Evolutionary conservation across 306 rosid genomes (phyloP), one percentile per base, ranked within the genome.

Genomic region (Castanea sativa): DNA sequence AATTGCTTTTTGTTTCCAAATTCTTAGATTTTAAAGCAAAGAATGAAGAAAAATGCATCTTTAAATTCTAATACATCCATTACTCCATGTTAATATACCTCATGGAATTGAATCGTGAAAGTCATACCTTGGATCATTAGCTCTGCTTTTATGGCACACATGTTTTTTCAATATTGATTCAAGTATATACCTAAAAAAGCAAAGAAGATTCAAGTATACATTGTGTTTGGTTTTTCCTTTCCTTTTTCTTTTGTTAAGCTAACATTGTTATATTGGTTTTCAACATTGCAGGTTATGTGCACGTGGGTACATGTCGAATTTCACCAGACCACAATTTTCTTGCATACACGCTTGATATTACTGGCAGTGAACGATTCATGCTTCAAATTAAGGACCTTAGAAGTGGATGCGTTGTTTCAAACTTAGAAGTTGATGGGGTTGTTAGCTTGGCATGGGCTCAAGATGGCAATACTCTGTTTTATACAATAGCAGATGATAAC

Each of bases 391-490:
- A 95, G 83, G 94, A 95, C 89, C 91, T 95, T 15, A 81, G 89
- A 84, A 85, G 81, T 84, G 96, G 96, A 82, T 58, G 70, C 51
- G 5, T 83, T 20, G 82, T 92, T 82, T 87, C 92, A 29, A 83
- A 90, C 10, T 32, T 61, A 63, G 85, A 73, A 82, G 86, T 82
- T 56, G 75, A 84, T 76, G 90, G 86, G 38, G 92, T 89, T 84
- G 96, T 95, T 73, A 92, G 94, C 81, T 77, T 95, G 91, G 96
- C 97, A 70, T 95, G 99, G 99, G 93, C 89, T 65, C 92, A 79
- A 81, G 92, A 90, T 58, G 86, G 93, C 64, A 77, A 77, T 71
- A 84, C 82, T 73, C 86, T 95, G 80, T 91, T 90, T 78, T 95
- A 91, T 82, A 95, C 99, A 11, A 68, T 79, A 69, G 81, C 94